Conservation (phyloP, 805 yeast genomes). For the Teunomyces tritomae region DNA sequence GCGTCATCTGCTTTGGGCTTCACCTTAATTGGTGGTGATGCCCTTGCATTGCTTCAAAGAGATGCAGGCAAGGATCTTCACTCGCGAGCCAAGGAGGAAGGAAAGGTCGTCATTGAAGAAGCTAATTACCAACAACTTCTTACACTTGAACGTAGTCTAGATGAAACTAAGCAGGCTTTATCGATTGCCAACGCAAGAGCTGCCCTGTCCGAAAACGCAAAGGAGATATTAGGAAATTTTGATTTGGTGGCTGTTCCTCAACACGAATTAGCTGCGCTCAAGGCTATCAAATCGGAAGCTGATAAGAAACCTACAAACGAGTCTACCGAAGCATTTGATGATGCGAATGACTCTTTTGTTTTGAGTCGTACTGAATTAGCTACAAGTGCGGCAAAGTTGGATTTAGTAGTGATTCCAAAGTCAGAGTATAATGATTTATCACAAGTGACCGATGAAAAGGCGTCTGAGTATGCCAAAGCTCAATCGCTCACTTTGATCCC, state of each 20-base stretch:
- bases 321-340: constrained; percentile 15
- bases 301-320: neutral
- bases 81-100: constrained; percentile 16
- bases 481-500: constrained; percentile 23
- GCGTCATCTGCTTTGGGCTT: constrained; percentile 11
- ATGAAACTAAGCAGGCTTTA: neutral
- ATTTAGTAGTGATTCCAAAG: constrained; percentile 20
- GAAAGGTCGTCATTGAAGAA: constrained; percentile 14
- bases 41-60: constrained; percentile 13
- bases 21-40: constrained; percentile 7
- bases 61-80: constrained; percentile 12
- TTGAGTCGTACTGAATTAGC: constrained; percentile 25
- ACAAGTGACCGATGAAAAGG: constrained; percentile 13
- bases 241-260: constrained; percentile 8
- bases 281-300: neutral
- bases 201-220: constrained; percentile 4
- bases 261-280: constrained; percentile 7
- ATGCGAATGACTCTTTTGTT: constrained; percentile 30
- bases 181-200: neutral
- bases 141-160: neutral
- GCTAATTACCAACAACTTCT: constrained; percentile 9
- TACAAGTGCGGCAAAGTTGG: constrained; percentile 24
- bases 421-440: constrained; percentile 18
- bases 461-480: constrained; percentile 20
- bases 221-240: constrained; percentile 4